Percentiles rank a stretch among this genome's conserved stretches.
Conservation (phyloP, 2,329 filamentous ascomycete genomes). For the Aspergillus candidus region DNA sequence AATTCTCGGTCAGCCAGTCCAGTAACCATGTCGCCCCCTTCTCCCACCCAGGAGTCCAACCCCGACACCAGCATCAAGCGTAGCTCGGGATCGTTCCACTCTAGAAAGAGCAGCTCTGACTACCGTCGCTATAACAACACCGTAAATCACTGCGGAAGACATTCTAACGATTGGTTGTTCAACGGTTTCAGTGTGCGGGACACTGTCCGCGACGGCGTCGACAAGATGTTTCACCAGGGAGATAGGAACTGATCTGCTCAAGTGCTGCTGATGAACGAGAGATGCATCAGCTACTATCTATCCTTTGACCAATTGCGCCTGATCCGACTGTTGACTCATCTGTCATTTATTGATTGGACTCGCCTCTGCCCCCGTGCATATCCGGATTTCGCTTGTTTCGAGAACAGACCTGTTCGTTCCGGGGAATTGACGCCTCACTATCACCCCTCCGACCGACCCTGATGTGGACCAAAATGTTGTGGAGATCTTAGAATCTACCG, state of each 20-base stretch:
- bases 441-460: too few relatives aligned
- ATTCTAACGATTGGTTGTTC: slow-evolving; percentile 49
- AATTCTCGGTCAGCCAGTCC: slow-evolving; percentile 15
- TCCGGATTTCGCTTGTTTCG: too few relatives aligned
- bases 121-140: slow-evolving; percentile 37
- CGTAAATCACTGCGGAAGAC: slow-evolving; percentile 42
- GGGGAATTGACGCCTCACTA: too few relatives aligned
- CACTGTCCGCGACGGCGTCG: slow-evolving; percentile 38
- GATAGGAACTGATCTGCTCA: slow-evolving; percentile 20
- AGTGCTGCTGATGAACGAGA: too few relatives aligned
- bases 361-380: too few relatives aligned
- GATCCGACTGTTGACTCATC: too few relatives aligned
- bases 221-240: slow-evolving; percentile 26
- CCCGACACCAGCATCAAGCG: slow-evolving; percentile 13
- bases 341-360: too few relatives aligned
- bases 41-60: slow-evolving; percentile 11
- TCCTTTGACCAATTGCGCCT: too few relatives aligned
- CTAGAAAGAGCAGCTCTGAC: slow-evolving; percentile 26
- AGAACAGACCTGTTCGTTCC: too few relatives aligned
- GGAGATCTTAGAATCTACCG: too few relatives aligned
- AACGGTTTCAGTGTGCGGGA: slow-evolving; percentile 44
- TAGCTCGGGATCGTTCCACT: slow-evolving; percentile 13
- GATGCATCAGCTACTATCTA: too few relatives aligned
- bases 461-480: too few relatives aligned
- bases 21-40: slow-evolving; percentile 14